Base-by-base conservation (phyloP, 164 flowering plant genomes). In the Kalanchoe fedtschenkoi region DNA sequence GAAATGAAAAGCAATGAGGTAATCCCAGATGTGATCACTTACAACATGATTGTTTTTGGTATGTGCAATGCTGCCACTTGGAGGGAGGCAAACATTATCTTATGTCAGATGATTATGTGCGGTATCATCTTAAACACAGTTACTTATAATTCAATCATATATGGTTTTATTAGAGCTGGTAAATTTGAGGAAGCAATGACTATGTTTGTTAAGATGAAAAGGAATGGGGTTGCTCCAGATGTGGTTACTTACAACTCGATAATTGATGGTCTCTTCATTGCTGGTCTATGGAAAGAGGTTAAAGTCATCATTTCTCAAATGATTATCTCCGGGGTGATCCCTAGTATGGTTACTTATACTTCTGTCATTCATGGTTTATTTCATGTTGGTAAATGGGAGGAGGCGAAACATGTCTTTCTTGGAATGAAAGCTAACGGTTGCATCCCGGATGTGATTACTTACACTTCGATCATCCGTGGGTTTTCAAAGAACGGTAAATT, bases 1-100 rank as follows among this genome's bases (percentile, higher is more conserved):
- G 21, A 68, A 65, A 82, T 84, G 87, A 58, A 68, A 65, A 61
- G 73, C 26, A 72, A 70, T 46, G 80, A 83, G 16, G 70, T 19
- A 16, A 2, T 62, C 17, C 79, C 82, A 11, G 70, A 72, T 72
- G n/a, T 16, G 1, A 10, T 71, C 34, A 73, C 74, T 1, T 84
- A 67, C 34, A 81, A 70, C 43, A 63, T 65, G 16, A 63, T 80
- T 63, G 64, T 84, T 60, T 67, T 68, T 51, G 79, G 80, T 29
- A 62, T 68, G 14, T 73, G 71, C 68, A 74, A 72, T 65, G 33
- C 38, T 6, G 34, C 56, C 34, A 77, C 61, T 63, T 43, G 75
- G 1, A 70, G 74, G 22, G 69, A 77, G 66, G 88, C 85, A 21
- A 38, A 72, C 66, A 21, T 19, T 3, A 57, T 74, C 30, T 79